Evolutionary conservation across 306 rosid species (phyloP), one percentile per base, ranked within the genome.

Genomic region (Sophora flavescens): DNA sequence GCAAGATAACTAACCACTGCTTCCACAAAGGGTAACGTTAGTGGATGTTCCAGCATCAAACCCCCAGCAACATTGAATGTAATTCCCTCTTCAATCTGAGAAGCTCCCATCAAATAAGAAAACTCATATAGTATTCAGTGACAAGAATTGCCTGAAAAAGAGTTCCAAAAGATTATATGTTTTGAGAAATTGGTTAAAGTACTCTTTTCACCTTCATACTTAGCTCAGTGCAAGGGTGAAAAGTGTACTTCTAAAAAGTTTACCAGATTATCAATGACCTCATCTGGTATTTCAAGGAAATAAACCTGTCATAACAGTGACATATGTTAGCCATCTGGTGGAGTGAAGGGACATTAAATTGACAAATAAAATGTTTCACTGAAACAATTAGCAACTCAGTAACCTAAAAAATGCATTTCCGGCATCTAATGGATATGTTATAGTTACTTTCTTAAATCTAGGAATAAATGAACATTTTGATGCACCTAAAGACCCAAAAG

Each of bases 21-120:
- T 76, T 95, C 97, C 33, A 90, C 97, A 77, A 90, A 90, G 30
- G 97, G 97, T 60, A 74, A 80, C 35, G 90, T 92, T 81, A 95
- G 54, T 33, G 98, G 98, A 89, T 95, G 93, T 84, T 95, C 97
- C 78, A 92, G 91, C 88, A 91, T 92, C 88, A 95, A 83, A 78
- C 98, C 98, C 38, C 97, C 96, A 6, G 93, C 97, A 68, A 89
- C 97, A 15, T 89, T 84, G 85, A 87, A 86, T 8, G 98, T 86
- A 60, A 87, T 32, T 60, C 85, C 96, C 54, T 95, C 97, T 32
- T 92, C 96, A 60, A 92, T 89, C 97, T 92, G 89, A 77, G 72
- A 71, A 78, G 79, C 86, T 84, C 85, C 83, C 83, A 77, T 78
- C 80, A 82, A 78, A 76, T 72, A 81, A 87, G 77, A 79, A 84